Base-by-base conservation (phyloP, 225 moss, liverwort and hornwort genomes). In the Ulota crispa region DNA sequence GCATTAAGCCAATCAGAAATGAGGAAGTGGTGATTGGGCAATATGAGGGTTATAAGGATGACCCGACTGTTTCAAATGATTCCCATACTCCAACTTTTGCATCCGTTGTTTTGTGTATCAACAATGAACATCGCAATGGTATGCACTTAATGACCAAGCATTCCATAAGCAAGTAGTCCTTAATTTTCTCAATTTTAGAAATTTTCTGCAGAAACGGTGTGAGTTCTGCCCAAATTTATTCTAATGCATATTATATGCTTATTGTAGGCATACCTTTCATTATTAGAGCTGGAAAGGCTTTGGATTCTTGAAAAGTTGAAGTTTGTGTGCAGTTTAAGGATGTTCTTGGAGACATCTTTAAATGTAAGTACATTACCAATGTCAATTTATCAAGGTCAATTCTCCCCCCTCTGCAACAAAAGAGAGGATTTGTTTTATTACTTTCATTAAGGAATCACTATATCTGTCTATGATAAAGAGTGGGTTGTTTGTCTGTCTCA, bases 121-220 rank as follows among this genome's bases (percentile, higher is more conserved):
- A 92, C 86, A 99, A 96, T 60, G 96, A 99, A 85, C 90, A 94
- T 12, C 96, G 98, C 96, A 96, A 99, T 85, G 93, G 94, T 92
- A 87, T 61, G 89, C 73, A 59, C 60, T 39, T 36, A 2, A 26
- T 16, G 14, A 63, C 26, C 27, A 13, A 73, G 60, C 41, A 55
- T 68, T 45, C 19, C 36, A 34, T 56, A 54, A 26, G 52, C 39
- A 43, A 59, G 53, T 54, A 68, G 61, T 13, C 34, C 23, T 71
- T n/a, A 21, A 66, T 10, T 27, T 61, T 32, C 15, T 1, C 34
- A 16, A 8, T 36, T 16, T 42, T 31, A 27, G 11, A 64, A 52
- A 21, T 41, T 18, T n/a, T 50, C 70, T 52, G 41, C 41, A 52
- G 23, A 53, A 66, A 53, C 26, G 32, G 75, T 71, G 42, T 23